A percentile compares a stretch with the other conserved stretches of the same genome.
Conservation (phyloP, 495 filamentous ascomycete genomes). For the Daldinia caldariorum region DNA sequence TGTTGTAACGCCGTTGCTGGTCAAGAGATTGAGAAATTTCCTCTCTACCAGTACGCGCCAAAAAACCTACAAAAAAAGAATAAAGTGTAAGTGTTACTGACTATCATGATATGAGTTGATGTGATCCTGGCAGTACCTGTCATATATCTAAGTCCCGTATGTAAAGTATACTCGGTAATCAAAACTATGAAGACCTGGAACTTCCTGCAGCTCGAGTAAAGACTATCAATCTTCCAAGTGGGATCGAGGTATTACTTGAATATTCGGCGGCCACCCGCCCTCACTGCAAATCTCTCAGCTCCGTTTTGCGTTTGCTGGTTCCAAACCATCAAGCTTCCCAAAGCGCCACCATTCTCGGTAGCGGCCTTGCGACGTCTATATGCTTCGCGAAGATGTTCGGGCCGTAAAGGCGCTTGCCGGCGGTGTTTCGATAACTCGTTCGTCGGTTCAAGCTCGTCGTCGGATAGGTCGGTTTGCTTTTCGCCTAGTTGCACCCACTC, state of each 20-base stretch:
- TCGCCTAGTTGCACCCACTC: conserved; percentile 75
- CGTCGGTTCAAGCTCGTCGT: conserved; percentile 42
- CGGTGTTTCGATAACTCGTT: conserved; percentile 49
- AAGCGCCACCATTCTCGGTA: conserved; percentile 71
- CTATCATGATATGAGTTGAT: too few species aligned
- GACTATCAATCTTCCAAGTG: neutral
- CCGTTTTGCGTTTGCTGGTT: conserved; percentile 68
- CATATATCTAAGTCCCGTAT: neutral
- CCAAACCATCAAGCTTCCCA: conserved; percentile 76
- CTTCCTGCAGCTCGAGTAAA: neutral
- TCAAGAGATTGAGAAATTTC: too few species aligned
- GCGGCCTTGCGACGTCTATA: conserved; percentile 75
- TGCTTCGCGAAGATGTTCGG: conserved; percentile 85
- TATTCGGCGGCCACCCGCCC: conserved; percentile 69
- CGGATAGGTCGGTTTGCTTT: conserved; percentile 56
- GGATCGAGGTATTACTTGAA: conserved; percentile 65
- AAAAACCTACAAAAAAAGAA: neutral
- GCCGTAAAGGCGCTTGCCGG: conserved; percentile 76
- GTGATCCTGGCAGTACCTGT: neutral
- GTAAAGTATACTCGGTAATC: neutral
- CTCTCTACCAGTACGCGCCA: neutral
- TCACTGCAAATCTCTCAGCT: conserved; percentile 67
- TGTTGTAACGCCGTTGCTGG: too few species aligned
- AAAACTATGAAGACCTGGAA: neutral
- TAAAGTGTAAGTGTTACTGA: neutral